Base-by-base conservation (phyloP, 1,139 yeast species). In the Candida sp. region DNA sequence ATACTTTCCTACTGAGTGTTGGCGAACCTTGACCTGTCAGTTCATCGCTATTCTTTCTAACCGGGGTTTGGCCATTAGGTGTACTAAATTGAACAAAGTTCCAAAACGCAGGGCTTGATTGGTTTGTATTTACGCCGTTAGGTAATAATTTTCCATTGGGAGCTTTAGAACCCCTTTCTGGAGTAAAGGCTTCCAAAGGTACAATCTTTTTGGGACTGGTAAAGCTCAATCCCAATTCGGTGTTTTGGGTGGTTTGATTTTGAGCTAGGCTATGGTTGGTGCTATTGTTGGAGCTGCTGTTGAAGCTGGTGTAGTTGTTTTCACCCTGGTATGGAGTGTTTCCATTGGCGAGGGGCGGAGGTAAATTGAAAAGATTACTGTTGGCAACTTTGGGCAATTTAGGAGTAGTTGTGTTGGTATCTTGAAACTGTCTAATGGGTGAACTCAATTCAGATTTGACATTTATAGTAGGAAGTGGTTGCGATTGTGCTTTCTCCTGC, bases 161-260 rank as follows among this genome's bases (percentile, higher is more conserved):
- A 23, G 40, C 45, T 56, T 73, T 70, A 23, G 79, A 73, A 1
- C 93, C 93, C 40, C 95, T 66, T 53, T 86, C 95, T 1, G 95
- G 95, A 0, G 95, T 87, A 54, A 84, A 86, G 1, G 95, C 93
- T 59, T 86, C 95, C 47, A 84, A 68, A 5, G 88, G 87, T 25
- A 79, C 72, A 15, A 81, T 74, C 43, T 79, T 79, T 55, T 80
- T 84, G 5, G 81, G 80, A 48, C 77, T 68, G 2, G 75, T 67
- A 51, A 71, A 74, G 8, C 68, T 70, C 48, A 72, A 58, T 12
- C 63, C 67, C 38, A 71, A 55, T 55, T 69, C 69, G 27, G 63
- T 62, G 38, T 56, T 58, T 12, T 49, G 48, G 15, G 53, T 50
- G 33, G 40, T 41, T 36, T 38, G 39, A 33, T 36, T 41, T 36